Conservation (phyloP, 768 basidiomycete species). For the Dendrothele bispora region DNA sequence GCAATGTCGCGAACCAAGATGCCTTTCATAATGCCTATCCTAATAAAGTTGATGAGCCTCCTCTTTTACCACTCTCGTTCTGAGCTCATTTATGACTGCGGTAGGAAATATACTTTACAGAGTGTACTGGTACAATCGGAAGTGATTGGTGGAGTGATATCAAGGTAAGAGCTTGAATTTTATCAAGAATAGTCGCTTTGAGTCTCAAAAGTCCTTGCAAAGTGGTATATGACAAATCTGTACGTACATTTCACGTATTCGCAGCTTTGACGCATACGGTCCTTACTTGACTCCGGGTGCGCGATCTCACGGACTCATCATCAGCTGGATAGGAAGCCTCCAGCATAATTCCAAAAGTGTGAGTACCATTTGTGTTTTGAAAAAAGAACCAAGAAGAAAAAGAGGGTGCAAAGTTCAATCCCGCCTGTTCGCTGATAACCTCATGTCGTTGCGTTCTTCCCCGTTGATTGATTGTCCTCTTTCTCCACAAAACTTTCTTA, state of each 20-base stretch:
- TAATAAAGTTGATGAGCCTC: conserved; percentile 29
- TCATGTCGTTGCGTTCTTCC: too few species aligned
- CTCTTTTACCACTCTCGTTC: not conserved
- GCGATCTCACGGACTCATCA: not conserved
- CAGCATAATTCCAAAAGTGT: conserved; percentile 27
- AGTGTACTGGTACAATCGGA: conserved; percentile 46
- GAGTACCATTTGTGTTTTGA: too few species aligned
- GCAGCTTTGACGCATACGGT: not conserved
- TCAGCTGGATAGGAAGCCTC: conserved; percentile 37
- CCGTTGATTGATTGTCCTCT: too few species aligned
- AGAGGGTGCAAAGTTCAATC: too few species aligned
- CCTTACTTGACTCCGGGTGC: not conserved
- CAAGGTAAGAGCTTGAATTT: conserved; percentile 34
- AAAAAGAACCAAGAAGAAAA: too few species aligned
- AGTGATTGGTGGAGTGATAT: conserved; percentile 57
- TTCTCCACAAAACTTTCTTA: too few species aligned
- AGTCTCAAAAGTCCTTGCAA: not conserved
- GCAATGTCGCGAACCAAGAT: conserved; percentile 31
- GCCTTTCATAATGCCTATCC: conserved; percentile 44
- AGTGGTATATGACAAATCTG: conserved; percentile 54
- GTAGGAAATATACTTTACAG: conserved; percentile 25
- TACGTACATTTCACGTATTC: not conserved
- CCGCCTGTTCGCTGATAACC: too few species aligned
- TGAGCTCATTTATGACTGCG: not conserved
- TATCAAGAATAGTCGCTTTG: not conserved